A percentile compares a stretch with the other conserved stretches of the same genome.
Conservation (phyloP, 257 asterid genomes). For the Verbascum thapsus region DNA sequence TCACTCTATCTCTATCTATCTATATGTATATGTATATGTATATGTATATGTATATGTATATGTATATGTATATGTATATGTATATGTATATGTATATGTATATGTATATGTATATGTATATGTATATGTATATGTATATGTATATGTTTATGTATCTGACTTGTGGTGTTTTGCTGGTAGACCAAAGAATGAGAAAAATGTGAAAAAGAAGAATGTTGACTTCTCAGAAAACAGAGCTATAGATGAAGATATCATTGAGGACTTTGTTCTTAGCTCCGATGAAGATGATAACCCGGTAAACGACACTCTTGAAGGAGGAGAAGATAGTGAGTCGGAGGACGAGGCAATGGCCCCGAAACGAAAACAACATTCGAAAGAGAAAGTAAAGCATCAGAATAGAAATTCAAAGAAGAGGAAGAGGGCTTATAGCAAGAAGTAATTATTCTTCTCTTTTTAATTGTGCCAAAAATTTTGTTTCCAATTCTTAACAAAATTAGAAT, state of each 20-base stretch:
- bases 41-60: neutral
- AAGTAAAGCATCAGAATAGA: conserved; percentile 36
- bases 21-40: neutral
- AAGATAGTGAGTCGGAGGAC: conserved; percentile 39
- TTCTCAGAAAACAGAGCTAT: conserved; percentile 37
- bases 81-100: neutral
- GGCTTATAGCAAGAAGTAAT: conserved; percentile 14
- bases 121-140: neutral
- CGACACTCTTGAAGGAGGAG: conserved; percentile 38
- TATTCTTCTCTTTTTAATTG: neutral
- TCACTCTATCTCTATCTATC: conserved; percentile 15
- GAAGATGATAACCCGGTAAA: conserved; percentile 52
- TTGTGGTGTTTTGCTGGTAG: conserved; percentile 31
- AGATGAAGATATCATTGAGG: conserved; percentile 81
- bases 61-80: too few species aligned
- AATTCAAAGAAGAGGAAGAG: conserved; percentile 68
- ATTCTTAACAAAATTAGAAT: too few species aligned
- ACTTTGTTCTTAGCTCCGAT: conserved; percentile 78
- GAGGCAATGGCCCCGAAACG: conserved; percentile 20
- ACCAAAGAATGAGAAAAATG: conserved; percentile 41
- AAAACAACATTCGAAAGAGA: conserved; percentile 40
- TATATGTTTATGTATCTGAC: conserved; percentile 9
- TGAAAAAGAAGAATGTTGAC: conserved; percentile 38
- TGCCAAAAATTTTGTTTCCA: conserved; percentile 17
- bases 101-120: neutral